Conservation (phyloP, 2,329 filamentous ascomycete genomes). For the Pestalotiopsis sp. region DNA sequence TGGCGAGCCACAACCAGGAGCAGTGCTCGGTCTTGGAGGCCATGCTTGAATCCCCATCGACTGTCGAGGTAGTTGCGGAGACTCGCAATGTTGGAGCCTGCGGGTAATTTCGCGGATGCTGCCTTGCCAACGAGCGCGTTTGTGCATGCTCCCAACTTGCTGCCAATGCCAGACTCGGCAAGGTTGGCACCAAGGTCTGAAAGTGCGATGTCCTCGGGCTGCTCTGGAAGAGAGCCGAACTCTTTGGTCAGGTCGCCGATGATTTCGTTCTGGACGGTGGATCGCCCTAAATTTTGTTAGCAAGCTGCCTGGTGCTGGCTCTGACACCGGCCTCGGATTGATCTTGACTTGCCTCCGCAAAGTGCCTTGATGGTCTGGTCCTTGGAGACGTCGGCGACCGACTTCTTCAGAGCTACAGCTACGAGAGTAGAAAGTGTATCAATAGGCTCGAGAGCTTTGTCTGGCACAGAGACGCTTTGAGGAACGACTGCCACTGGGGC, state of each 20-base stretch:
- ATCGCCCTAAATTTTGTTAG: slow-evolving; percentile 31
- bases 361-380: slow-evolving; percentile 36
- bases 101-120: slow-evolving; percentile 13
- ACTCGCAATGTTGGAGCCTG: slow-evolving; percentile 3
- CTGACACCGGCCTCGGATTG: no score
- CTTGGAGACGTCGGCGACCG: slow-evolving; percentile 24
- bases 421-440: slow-evolving; percentile 31
- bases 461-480: background rate
- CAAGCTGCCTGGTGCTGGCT: background rate
- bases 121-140: slow-evolving; percentile 23
- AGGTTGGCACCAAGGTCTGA: slow-evolving; percentile 32
- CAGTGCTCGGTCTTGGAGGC: slow-evolving; percentile 11
- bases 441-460: slow-evolving; percentile 20
- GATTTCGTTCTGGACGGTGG: slow-evolving; percentile 47
- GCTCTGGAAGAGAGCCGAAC: slow-evolving; percentile 41
- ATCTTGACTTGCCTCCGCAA: slow-evolving; percentile 24
- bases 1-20: slow-evolving; percentile 5
- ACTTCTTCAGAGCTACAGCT: slow-evolving; percentile 32
- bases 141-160: slow-evolving; percentile 28
- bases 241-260: slow-evolving; percentile 43
- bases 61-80: slow-evolving; percentile 12
- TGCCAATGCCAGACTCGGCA: slow-evolving; percentile 30
- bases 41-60: slow-evolving; percentile 11
- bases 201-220: slow-evolving; percentile 39
- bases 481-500: background rate